Evolutionary conservation across 352 stramenopile species (phyloP).

Genomic region (Phytophthora pisi): DNA sequence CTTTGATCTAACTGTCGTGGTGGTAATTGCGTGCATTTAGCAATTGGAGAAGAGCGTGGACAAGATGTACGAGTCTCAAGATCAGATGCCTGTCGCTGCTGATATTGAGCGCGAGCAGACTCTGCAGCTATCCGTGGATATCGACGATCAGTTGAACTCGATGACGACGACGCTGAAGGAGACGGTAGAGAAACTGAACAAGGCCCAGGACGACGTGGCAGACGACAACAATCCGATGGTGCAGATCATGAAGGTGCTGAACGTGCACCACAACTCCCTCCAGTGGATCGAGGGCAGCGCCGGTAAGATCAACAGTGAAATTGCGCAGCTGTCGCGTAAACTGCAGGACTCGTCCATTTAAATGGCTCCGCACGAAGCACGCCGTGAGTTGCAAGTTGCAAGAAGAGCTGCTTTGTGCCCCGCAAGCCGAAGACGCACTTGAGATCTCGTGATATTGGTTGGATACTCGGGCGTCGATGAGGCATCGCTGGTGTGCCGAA

Average conservation of each 20-base stretch:
- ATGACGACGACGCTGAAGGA: constrained; percentile 90
- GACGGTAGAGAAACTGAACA: constrained; percentile 88
- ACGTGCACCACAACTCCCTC: constrained; percentile 90
- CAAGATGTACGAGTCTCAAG: constrained; percentile 89
- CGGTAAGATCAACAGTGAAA: constrained; percentile 66
- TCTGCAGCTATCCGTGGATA: constrained; percentile 84
- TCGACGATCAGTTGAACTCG: constrained; percentile 87
- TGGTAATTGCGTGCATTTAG: constrained; percentile 29
- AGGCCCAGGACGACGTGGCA: constrained; percentile 69
- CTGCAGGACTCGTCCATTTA: constrained; percentile 74
- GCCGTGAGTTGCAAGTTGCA: constrained; percentile 31
- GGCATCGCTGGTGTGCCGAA: constrained; percentile 24
- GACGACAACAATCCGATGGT: constrained; percentile 83
- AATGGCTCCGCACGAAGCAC: constrained; percentile 18
- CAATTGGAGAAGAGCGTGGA: constrained; percentile 90
- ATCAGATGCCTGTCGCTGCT: constrained; percentile 83
- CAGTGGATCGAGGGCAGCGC: constrained; percentile 86
- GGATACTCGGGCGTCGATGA: constrained; percentile 42
- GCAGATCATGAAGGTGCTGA: constrained; percentile 91
- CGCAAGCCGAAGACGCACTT: constrained; percentile 38
- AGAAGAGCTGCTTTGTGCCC: constrained; percentile 28
- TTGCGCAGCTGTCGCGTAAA: constrained; percentile 69
- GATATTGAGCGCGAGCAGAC: constrained; percentile 89
- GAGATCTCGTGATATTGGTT: constrained; percentile 57
- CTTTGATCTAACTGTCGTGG: constrained; percentile 3